These are phyloP conservation scores for Daldinia sp. DNA, from an alignment of 2,329 filamentous ascomycete genomes.

Conservation along the genomic window DNA sequence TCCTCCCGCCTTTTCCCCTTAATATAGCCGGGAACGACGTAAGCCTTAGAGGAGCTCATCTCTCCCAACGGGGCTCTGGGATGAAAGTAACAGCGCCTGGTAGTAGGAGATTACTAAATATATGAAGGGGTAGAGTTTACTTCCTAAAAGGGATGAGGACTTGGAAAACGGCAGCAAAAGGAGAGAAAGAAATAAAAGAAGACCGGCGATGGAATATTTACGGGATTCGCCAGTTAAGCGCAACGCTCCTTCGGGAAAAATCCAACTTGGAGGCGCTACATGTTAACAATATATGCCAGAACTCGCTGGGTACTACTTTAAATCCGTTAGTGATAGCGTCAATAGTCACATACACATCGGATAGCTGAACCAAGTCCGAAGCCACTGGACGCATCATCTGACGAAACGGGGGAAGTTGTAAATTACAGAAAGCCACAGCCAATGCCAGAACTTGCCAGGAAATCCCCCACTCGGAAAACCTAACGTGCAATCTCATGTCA, in stretches of 20 bases:
- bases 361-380: not conserved
- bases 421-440: slow-evolving; percentile 11
- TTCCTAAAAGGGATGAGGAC: not conserved
- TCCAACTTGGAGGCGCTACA: slow-evolving; percentile 12
- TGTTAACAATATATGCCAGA: slow-evolving; percentile 2
- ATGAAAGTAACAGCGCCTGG: no score
- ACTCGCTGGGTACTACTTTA: not conserved
- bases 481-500: slow-evolving; percentile 18
- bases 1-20: not conserved
- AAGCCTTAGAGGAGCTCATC: not conserved
- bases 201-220: no score
- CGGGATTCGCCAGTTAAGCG: no score
- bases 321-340: slow-evolving; percentile 21
- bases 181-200: no score
- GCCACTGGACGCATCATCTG: not conserved
- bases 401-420: slow-evolving; percentile 17
- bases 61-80: not conserved
- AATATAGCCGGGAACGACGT: not conserved
- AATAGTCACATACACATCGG: slow-evolving; percentile 18
- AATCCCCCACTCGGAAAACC: slow-evolving; percentile 23
- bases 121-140: no score
- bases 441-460: not conserved
- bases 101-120: not conserved
- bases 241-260: not conserved
- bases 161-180: no score